Base-by-base conservation (phyloP, 1,139 yeast species). In the Torulaspora globosa region DNA sequence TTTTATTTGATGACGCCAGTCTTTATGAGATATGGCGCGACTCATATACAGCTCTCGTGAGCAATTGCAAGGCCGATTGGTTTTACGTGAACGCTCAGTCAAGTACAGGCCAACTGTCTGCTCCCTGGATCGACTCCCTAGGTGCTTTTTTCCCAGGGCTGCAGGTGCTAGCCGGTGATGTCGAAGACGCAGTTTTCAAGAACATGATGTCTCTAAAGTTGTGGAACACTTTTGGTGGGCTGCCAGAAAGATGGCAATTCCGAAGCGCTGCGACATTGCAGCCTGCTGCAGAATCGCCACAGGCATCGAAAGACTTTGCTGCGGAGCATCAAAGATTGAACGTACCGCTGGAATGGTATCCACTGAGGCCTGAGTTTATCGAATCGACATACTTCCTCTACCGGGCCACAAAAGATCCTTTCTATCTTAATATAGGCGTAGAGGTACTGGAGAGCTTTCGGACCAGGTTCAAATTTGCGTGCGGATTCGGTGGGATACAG, bases 101-200 rank as follows among this genome's bases (percentile, higher is more conserved):
- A 2, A 59, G 67, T 11, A 71, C 72, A 21, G 96, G 95, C 0
- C 55, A 63, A 1, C 60, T 69, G 2, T 69, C 72, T 4, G 72
- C 82, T 8, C 67, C 72, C 18, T 89, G 96, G 96, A 78, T 90
- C 5, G 97, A 90, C 62, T 78, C 94, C 51, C 70, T 90, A 45
- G 76, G 90, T 38, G 97, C 96, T 0, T 90, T 89, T 63, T 89
- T 87, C 76, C 82, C 96, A 0, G 96, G 96, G 0, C 67, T 89
- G 18, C 84, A 83, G 58, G 95, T 85, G 0, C 68, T 90, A 5
- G 79, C 82, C 2, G 97, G 97, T 0, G 84, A 84, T 51, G 51
- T 90, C 1, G 65, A 71, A 3, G 84, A 80, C 53, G 95, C 96
- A 0, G 70, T 78, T 0, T 67, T 70, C 23, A 70, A 78, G 21